These are phyloP conservation scores for Rhododendron henanense DNA, from an alignment of 148 eudicot genomes.

Conservation along the genomic window DNA sequence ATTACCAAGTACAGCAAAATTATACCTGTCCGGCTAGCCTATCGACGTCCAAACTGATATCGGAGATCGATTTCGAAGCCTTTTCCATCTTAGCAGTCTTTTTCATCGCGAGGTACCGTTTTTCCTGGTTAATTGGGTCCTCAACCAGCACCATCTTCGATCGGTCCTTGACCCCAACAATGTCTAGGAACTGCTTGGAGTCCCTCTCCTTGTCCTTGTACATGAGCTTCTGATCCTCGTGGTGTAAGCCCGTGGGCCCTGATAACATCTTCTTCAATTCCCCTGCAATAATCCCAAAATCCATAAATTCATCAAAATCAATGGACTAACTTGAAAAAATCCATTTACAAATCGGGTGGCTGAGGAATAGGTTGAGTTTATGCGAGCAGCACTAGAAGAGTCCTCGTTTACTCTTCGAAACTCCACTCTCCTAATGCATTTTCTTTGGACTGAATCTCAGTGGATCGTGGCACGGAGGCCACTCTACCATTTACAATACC, in stretches of 20 bases:
- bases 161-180: constrained; percentile 72
- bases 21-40: constrained; percentile 76
- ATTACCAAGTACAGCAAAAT: background rate
- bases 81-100: constrained; percentile 69
- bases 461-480: too few relatives aligned
- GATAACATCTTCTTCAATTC: constrained; percentile 84
- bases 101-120: constrained; percentile 66
- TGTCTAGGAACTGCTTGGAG: constrained; percentile 66
- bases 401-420: too few relatives aligned
- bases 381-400: too few relatives aligned
- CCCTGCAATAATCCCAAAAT: constrained; percentile 37
- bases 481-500: too few relatives aligned
- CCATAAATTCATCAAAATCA: background rate
- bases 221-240: constrained; percentile 75
- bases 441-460: too few relatives aligned
- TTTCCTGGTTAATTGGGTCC: constrained; percentile 82
- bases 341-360: too few relatives aligned
- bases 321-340: background rate
- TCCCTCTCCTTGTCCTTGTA: constrained; percentile 76
- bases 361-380: too few relatives aligned
- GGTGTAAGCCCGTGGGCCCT: constrained; percentile 83
- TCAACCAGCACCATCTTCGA: constrained; percentile 73
- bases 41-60: constrained; percentile 82
- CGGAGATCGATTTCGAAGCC: constrained; percentile 68
- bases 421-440: too few relatives aligned